A percentile compares a stretch with the other conserved stretches of the same genome.
These are phyloP conservation scores for Solanum clarkiae DNA, from an alignment of 257 asterid species.

Conservation along the genomic window DNA sequence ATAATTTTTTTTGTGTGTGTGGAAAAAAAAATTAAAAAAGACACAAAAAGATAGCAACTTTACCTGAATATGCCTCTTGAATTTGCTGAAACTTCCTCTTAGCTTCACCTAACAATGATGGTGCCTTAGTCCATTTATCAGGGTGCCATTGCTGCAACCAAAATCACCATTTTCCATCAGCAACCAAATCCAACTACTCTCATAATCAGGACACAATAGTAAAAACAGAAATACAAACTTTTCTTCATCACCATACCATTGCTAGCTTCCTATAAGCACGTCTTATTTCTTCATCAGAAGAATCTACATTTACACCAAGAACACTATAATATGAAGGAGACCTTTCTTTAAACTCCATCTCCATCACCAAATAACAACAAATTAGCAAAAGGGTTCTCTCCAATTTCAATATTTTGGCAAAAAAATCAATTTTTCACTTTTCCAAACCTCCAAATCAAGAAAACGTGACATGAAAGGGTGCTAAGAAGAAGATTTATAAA, in stretches of 20 bases:
- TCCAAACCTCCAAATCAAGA: background rate
- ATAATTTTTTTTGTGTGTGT: background rate
- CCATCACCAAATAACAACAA: background rate
- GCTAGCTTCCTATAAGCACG: constrained; percentile 78
- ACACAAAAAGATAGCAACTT: background rate
- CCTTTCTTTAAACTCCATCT: constrained; percentile 18
- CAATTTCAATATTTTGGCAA: background rate
- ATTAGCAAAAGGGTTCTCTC: background rate
- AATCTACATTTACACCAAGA: constrained; percentile 41
- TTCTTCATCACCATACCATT: constrained; percentile 32
- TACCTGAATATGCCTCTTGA: constrained; percentile 94
- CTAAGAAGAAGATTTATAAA: background rate
- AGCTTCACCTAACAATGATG: constrained; percentile 55
- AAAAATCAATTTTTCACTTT: background rate
- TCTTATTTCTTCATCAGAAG: constrained; percentile 58
- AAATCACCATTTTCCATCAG: background rate
- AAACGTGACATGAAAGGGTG: background rate
- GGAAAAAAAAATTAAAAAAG: background rate
- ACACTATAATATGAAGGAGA: constrained; percentile 32
- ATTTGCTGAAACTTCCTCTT: constrained; percentile 65
- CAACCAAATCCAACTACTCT: background rate
- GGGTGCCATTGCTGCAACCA: constrained; percentile 89
- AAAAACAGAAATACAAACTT: background rate
- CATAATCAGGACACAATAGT: background rate
- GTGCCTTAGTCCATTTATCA: constrained; percentile 56